These are phyloP conservation scores for Cadophora sp. DNA, from an alignment of 2,329 filamentous ascomycete species.

Conservation along the genomic window DNA sequence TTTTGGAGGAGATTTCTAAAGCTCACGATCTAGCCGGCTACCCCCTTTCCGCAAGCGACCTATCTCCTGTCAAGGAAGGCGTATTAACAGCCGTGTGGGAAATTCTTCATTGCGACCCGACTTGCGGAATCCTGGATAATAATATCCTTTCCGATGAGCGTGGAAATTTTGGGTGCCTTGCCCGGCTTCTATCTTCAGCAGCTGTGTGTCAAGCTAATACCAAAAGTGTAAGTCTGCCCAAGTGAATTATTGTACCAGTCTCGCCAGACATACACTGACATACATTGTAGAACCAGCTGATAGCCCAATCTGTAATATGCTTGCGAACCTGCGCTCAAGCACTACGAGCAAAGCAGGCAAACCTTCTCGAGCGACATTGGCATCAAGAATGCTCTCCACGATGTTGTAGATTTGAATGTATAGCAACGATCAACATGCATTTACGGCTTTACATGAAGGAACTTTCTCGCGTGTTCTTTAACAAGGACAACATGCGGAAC, in stretches of 20 bases:
- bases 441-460: constrained; percentile 27
- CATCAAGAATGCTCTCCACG: not conserved
- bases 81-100: not conserved
- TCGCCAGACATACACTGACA: not conserved
- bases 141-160: not conserved
- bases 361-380: constrained; percentile 8
- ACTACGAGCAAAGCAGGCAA: constrained; percentile 19
- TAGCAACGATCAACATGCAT: constrained; percentile 18
- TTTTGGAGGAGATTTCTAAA: not conserved
- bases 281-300: constrained; percentile 31
- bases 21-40: not conserved
- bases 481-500: constrained; percentile 31
- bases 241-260: constrained; percentile 13
- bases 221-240: not conserved
- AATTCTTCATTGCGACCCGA: not conserved
- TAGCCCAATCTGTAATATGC: constrained; percentile 35
- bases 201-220: constrained; percentile 19
- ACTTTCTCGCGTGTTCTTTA: constrained; percentile 31
- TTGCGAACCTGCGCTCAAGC: constrained; percentile 32
- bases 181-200: not conserved
- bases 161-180: not conserved
- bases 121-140: not conserved
- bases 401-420: constrained; percentile 29
- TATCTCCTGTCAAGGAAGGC: not conserved
- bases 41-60: not conserved